A percentile compares a stretch with the other conserved stretches of the same genome.
phyloP scores from a whole-genome alignment of 2,329 filamentous ascomycete genomes.

The Apiospora rasikravindrae region DNA sequence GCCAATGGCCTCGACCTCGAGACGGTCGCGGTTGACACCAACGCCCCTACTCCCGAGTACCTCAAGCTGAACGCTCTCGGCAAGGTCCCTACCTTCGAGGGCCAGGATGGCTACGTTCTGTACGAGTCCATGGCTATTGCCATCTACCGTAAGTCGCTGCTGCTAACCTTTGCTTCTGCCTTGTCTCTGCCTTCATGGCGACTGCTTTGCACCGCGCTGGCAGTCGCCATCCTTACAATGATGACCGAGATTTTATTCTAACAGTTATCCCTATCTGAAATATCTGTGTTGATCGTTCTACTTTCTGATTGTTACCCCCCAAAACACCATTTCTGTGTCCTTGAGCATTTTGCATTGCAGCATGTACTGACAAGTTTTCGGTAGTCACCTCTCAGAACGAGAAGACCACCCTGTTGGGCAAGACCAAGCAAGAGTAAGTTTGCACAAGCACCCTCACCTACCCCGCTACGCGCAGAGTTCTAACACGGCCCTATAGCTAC shows the following conservation, averaged over 20 bases:
- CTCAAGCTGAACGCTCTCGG: conserved; percentile 83
- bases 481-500: conserved; percentile 59
- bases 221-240: conserved; percentile 45
- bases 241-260: conserved; percentile 78
- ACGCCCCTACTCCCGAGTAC: conserved; percentile 76
- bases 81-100: conserved; percentile 92
- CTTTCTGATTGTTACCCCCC: conserved; percentile 67
- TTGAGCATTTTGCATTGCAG: conserved; percentile 35
- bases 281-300: conserved; percentile 84
- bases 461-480: conserved; percentile 22
- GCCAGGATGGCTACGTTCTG: conserved; percentile 87
- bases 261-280: conserved; percentile 99
- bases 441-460: conserved; percentile 8
- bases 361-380: conserved; percentile 32
- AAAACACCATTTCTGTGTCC: background rate
- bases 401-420: conserved; percentile 98
- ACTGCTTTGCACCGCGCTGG: conserved; percentile 24
- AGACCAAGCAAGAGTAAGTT: conserved; percentile 97
- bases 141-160: conserved; percentile 84
- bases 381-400: conserved; percentile 98
- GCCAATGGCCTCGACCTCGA: conserved; percentile 95
- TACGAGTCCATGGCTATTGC: conserved; percentile 93
- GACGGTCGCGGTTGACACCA: conserved; percentile 73
- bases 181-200: conserved; percentile 21
- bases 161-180: conserved; percentile 27